Evolutionary conservation across 805 yeast genomes (phyloP).

Genomic region (Metschnikowia kunwiensis): DNA sequence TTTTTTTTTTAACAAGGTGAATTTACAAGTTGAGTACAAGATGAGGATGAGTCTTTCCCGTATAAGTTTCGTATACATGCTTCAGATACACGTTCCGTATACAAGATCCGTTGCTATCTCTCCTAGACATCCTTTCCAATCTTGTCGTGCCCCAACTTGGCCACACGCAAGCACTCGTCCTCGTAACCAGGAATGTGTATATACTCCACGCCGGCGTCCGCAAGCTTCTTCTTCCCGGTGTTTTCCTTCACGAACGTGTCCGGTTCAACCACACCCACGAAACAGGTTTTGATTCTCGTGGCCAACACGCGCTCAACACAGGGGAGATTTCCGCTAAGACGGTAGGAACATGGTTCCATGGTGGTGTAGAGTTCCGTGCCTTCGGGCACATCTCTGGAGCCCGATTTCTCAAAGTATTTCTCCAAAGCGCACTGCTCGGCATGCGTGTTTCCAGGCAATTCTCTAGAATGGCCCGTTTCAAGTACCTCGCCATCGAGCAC

Average conservation of each 20-base stretch:
- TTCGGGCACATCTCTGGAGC: slow-evolving; percentile 49
- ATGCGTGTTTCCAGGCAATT: slow-evolving; percentile 91
- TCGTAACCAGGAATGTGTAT: slow-evolving; percentile 83
- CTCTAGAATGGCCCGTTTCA: slow-evolving; percentile 87
- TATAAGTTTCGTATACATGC: too few species aligned
- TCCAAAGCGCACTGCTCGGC: slow-evolving; percentile 94
- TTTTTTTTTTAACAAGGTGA: too few species aligned
- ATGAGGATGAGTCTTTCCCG: too few species aligned
- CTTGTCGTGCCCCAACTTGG: slow-evolving; percentile 66
- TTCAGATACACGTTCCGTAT: too few species aligned
- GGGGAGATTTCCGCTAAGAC: slow-evolving; percentile 87
- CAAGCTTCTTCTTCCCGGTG: slow-evolving; percentile 54
- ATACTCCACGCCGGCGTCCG: slow-evolving; percentile 61
- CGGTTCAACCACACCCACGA: slow-evolving; percentile 92
- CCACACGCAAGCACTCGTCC: slow-evolving; percentile 61
- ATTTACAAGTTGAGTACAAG: too few species aligned
- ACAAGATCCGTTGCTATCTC: too few species aligned
- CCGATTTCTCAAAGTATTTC: slow-evolving; percentile 52
- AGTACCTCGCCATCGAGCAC: slow-evolving; percentile 58
- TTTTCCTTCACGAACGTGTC: slow-evolving; percentile 81
- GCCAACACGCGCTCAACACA: slow-evolving; percentile 77
- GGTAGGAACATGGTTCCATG: slow-evolving; percentile 93
- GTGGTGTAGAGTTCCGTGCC: slow-evolving; percentile 88
- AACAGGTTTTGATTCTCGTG: slow-evolving; percentile 62
- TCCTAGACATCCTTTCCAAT: too few species aligned